Evolutionary conservation across 352 stramenopile genomes (phyloP).

Genomic region (Globisporangium cederbergense): DNA sequence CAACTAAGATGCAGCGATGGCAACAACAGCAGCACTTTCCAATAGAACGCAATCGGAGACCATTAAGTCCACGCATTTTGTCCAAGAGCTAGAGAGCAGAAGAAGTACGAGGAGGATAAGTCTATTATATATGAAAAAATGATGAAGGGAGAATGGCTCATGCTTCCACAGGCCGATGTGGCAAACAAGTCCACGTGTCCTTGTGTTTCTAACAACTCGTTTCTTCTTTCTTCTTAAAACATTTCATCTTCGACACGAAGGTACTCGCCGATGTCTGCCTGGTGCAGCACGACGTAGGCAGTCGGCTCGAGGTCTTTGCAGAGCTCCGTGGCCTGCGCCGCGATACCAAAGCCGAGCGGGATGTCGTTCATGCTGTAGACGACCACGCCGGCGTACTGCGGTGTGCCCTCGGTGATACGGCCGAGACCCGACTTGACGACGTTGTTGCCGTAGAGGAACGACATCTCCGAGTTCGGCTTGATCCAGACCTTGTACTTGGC

Average conservation of each 20-base stretch:
- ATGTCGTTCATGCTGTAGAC: conserved; percentile 99
- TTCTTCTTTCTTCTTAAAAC: conserved; percentile 81
- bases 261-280: conserved; percentile 99
- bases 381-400: conserved; percentile 98
- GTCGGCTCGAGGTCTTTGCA: conserved; percentile 95
- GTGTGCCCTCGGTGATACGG: conserved; percentile 97
- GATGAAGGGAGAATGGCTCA: conserved; percentile 2
- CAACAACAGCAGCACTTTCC: neutral
- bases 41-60: conserved; percentile 20
- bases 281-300: conserved; percentile 97
- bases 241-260: conserved; percentile 97
- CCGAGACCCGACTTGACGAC: conserved; percentile 97
- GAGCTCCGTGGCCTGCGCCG: conserved; percentile 94
- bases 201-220: neutral
- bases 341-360: conserved; percentile 97
- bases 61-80: conserved; percentile 2
- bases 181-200: neutral
- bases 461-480: conserved; percentile 99
- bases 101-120: conserved; percentile 28
- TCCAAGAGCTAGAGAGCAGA: neutral
- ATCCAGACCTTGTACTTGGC: conserved; percentile 99
- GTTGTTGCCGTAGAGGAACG: conserved; percentile 99
- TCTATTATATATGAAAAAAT: conserved; percentile 57
- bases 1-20: conserved; percentile 19
- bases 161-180: neutral